These are phyloP conservation scores for Pleurotus citrinopileatus DNA, from an alignment of 768 basidiomycete genomes.

Conservation along the genomic window DNA sequence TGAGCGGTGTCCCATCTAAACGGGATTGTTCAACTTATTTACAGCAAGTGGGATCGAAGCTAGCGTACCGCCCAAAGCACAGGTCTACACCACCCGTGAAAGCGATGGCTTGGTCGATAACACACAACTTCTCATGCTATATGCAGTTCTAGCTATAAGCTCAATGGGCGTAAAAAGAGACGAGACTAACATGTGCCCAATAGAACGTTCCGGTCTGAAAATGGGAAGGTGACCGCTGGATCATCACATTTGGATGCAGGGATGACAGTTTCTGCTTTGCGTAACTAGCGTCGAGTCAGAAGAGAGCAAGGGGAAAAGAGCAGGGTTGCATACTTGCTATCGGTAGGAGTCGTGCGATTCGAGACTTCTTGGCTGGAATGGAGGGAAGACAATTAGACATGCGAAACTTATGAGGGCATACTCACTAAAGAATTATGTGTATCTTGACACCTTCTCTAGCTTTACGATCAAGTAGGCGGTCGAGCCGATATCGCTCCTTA, in stretches of 20 bases:
- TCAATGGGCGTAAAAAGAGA: not conserved
- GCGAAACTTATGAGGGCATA: slow-evolving; percentile 11
- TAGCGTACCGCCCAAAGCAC: slow-evolving; percentile 77
- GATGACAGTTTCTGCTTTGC: slow-evolving; percentile 77
- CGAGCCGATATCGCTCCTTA: slow-evolving; percentile 83
- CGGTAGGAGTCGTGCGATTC: slow-evolving; percentile 88
- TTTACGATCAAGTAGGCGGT: slow-evolving; percentile 82
- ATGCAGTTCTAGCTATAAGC: not conserved
- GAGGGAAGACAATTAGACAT: slow-evolving; percentile 1
- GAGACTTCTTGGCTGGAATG: slow-evolving; percentile 85
- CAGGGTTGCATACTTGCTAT: slow-evolving; percentile 69
- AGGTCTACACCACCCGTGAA: slow-evolving; percentile 98
- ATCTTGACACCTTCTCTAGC: slow-evolving; percentile 96
- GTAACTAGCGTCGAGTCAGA: slow-evolving; percentile 47
- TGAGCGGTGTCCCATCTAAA: slow-evolving; percentile 94
- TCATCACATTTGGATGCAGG: slow-evolving; percentile 90
- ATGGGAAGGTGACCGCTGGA: slow-evolving; percentile 96
- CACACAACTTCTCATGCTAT: slow-evolving; percentile 96
- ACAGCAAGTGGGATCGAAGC: not conserved
- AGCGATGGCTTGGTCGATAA: slow-evolving; percentile 94
- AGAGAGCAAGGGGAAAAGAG: not conserved
- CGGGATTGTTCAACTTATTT: no score
- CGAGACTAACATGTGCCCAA: slow-evolving; percentile 89
- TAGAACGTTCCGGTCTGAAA: slow-evolving; percentile 97
- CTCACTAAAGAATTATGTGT: slow-evolving; percentile 91